Base-by-base conservation (phyloP, 116 monocot species). In the Dioscorea cayenensis region DNA sequence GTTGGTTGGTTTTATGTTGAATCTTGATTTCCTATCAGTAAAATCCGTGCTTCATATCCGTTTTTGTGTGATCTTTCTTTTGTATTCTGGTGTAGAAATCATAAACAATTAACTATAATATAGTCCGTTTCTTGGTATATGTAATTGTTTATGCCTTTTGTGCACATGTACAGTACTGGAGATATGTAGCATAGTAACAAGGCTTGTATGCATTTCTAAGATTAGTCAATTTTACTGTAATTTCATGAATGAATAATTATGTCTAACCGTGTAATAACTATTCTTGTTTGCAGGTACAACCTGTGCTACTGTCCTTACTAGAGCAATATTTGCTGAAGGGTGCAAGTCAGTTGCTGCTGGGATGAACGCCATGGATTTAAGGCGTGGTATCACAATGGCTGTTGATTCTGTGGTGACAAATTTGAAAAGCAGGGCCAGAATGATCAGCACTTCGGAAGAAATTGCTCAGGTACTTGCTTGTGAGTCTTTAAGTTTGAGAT, bases 281-380 rank as follows among this genome's bases (percentile, higher is more conserved):
- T 55, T 55, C 55, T 36, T 60, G 3, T 38, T 36, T 73, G 66
- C 76, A 99, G 99, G 99, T 75, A 99, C 94, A 21, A 99, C 99
- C 43, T 99, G 90, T 76, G 99, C 99, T 16, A 88, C 88, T 11
- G 49, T 86, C 35, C 86, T 86, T 58, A 88, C 88, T 1, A 81
- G 84, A 71, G 99, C 94, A 64, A 99, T 99, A 76, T 94, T 99
- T 75, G 61, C 99, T 28, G 99, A 99, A 79, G 99, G 99, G 3
- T 99, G 99, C 76, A 99, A 99, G 72, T 99, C 94, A 8, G 97
- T 99, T 9, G 97, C 97, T 3, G 93, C 97, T 82, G 97, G 97
- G 60, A 93, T 99, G 91, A 99, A 99, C 85, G 94, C 97, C 66
- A 93, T 99, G 97, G 97, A 99, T 87, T 70, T 99, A 64, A 90